phyloP scores from a whole-genome alignment of 1,139 yeast species.

The Geotrichum aggregatum region DNA sequence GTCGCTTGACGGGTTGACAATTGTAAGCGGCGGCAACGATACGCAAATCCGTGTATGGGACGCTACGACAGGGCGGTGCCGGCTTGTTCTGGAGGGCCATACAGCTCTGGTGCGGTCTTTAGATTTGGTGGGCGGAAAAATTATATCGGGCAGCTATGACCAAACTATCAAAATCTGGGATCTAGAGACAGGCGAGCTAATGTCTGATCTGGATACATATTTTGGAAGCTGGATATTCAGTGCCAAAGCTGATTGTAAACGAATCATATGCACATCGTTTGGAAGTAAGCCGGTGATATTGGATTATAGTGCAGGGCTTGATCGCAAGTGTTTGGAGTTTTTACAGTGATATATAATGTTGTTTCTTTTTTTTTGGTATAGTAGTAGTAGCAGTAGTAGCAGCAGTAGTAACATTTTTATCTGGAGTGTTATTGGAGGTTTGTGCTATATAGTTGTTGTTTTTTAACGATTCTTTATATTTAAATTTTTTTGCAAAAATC shows the following conservation, averaged over 20 bases:
- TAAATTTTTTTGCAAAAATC: no score
- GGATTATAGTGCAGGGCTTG: slow-evolving; percentile 35
- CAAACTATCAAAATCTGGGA: slow-evolving; percentile 40
- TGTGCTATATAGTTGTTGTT: no score
- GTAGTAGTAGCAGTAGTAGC: no score
- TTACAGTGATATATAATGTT: slow-evolving; percentile 22
- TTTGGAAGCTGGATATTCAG: slow-evolving; percentile 40
- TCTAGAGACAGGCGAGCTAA: slow-evolving; percentile 30
- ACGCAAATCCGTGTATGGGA: slow-evolving; percentile 38
- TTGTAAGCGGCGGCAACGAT: slow-evolving; percentile 41
- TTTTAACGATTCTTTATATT: no score
- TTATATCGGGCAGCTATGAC: slow-evolving; percentile 41
- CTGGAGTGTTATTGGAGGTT: no score
- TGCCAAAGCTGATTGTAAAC: slow-evolving; percentile 33
- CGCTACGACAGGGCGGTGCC: slow-evolving; percentile 31
- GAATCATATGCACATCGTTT: slow-evolving; percentile 37
- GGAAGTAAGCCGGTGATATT: slow-evolving; percentile 37
- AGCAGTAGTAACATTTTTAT: no score
- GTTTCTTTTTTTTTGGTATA: not conserved
- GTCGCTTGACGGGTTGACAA: slow-evolving; percentile 26
- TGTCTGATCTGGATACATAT: slow-evolving; percentile 32
- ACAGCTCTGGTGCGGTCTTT: slow-evolving; percentile 36
- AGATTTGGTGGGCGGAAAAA: slow-evolving; percentile 29
- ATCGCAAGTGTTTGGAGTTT: slow-evolving; percentile 27
- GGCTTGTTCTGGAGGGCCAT: slow-evolving; percentile 35